Evolutionary conservation across 2,329 filamentous ascomycete genomes (phyloP).

Genomic region (Raffaelea arxii): DNA sequence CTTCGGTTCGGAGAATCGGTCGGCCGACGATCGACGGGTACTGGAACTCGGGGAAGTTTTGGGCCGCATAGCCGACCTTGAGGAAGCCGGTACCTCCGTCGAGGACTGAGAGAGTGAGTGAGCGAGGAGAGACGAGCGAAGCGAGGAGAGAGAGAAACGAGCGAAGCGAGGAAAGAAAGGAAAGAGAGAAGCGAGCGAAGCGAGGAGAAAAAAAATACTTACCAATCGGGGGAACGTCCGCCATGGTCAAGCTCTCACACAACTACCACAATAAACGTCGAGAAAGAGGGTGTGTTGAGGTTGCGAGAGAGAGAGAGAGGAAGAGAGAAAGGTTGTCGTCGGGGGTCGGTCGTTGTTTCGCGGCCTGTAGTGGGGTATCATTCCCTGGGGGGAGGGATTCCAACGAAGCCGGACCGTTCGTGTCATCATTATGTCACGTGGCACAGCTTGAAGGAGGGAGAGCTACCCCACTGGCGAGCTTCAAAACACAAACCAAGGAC

Average conservation of each 20-base stretch:
- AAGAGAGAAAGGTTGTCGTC: too few relatives aligned
- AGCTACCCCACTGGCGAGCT: too few relatives aligned
- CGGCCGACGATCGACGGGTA: constrained; percentile 97
- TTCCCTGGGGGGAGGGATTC: too few relatives aligned
- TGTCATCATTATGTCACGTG: background rate
- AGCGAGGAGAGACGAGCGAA: too few relatives aligned
- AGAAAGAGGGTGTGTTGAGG: too few relatives aligned
- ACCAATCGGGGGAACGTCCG: constrained; percentile 45
- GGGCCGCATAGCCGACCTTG: constrained; percentile 97
- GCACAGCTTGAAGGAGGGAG: background rate
- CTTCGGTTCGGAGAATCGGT: constrained; percentile 93
- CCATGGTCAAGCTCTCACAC: too few relatives aligned
- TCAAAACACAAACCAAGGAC: too few relatives aligned
- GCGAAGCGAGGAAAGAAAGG: background rate
- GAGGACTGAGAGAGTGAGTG: constrained; percentile 59
- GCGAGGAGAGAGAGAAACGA: background rate
- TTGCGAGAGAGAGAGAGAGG: too few relatives aligned
- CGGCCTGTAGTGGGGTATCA: too few relatives aligned
- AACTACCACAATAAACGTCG: too few relatives aligned
- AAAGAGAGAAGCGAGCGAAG: background rate
- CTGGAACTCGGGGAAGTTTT: constrained; percentile 99
- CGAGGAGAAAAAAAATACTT: too few relatives aligned
- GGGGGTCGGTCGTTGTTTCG: too few relatives aligned
- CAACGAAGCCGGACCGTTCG: background rate
- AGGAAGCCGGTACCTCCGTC: constrained; percentile 99